Conservation (phyloP, 148 eudicot genomes). For the Agrostemma githago region DNA sequence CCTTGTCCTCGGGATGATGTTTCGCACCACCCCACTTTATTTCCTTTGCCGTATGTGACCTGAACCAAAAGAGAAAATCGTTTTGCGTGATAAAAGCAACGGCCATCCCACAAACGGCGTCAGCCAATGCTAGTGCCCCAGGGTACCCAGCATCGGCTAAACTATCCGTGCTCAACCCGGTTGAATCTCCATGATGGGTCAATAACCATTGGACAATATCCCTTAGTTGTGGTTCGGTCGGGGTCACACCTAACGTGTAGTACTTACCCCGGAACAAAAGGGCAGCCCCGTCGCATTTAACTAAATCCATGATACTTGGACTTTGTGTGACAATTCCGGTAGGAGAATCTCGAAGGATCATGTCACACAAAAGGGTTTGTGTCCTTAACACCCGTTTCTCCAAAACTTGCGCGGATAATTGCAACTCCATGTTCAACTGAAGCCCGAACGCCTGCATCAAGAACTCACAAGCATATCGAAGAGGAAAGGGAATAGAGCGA, state of each 20-base stretch:
- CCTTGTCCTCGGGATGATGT: conserved; percentile 89
- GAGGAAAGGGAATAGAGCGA: conserved; percentile 73
- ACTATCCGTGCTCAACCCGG: conserved; percentile 93
- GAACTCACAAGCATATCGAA: conserved; percentile 91
- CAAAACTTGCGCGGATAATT: conserved; percentile 56
- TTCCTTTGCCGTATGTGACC: conserved; percentile 83
- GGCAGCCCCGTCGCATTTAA: conserved; percentile 95
- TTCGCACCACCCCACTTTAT: conserved; percentile 97
- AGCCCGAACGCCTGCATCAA: conserved; percentile 97
- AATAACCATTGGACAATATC: conserved; percentile 81
- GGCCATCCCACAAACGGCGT: conserved; percentile 96
- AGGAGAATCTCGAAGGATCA: conserved; percentile 85
- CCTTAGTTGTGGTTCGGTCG: conserved; percentile 74
- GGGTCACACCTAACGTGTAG: conserved; percentile 73
- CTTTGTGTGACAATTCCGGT: conserved; percentile 78
- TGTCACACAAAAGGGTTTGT: conserved; percentile 87
- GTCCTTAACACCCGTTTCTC: conserved; percentile 81
- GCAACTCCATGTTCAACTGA: conserved; percentile 88
- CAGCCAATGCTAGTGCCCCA: conserved; percentile 67
- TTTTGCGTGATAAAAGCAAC: conserved; percentile 74
- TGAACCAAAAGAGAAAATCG: conserved; percentile 89
- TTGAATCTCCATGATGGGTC: conserved; percentile 63
- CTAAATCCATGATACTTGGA: conserved; percentile 88
- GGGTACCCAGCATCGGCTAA: conserved; percentile 87
- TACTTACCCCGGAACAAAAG: conserved; percentile 65